A percentile compares a stretch with the other conserved stretches of the same genome.
These are phyloP conservation scores for Fusarium agapanthi DNA, from an alignment of 2,329 filamentous ascomycete species.

Conservation along the genomic window DNA sequence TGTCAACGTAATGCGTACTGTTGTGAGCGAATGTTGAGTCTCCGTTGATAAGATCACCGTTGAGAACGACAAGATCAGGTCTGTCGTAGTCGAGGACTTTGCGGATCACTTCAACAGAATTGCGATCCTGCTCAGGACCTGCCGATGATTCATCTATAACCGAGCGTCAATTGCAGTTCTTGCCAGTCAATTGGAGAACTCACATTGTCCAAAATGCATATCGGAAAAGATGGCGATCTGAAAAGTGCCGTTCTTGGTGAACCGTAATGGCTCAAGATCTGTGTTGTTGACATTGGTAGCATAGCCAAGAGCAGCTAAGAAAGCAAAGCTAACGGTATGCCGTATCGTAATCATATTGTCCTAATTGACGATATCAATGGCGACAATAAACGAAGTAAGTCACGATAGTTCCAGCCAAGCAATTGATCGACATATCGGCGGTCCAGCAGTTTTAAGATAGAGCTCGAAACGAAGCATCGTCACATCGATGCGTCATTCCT, in stretches of 20 bases:
- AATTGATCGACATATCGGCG: background rate
- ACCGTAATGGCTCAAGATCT: slow-evolving; percentile 25
- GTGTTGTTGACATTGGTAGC: slow-evolving; percentile 16
- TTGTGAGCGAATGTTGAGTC: slow-evolving; percentile 68
- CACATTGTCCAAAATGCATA: slow-evolving; percentile 38
- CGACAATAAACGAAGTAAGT: background rate
- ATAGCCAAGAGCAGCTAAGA: background rate
- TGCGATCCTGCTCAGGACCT: slow-evolving; percentile 62
- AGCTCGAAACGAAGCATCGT: background rate
- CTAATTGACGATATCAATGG: background rate
- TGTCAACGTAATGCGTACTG: slow-evolving; percentile 64
- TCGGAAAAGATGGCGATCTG: slow-evolving; percentile 39
- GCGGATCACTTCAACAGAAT: slow-evolving; percentile 65
- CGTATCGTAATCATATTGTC: background rate
- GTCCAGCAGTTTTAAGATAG: slow-evolving; percentile 12
- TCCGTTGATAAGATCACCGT: slow-evolving; percentile 76
- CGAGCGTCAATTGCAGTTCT: background rate
- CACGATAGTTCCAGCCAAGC: background rate
- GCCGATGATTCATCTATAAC: slow-evolving; percentile 24
- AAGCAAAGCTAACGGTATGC: background rate
- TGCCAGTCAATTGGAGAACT: background rate
- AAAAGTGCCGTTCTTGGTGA: slow-evolving; percentile 32
- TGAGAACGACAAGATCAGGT: slow-evolving; percentile 71
- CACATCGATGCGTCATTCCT: slow-evolving; percentile 19
- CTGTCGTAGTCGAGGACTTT: slow-evolving; percentile 65